A percentile compares a stretch with the other conserved stretches of the same genome.
Conservation (phyloP, 441 rosid genomes). For the Bruguiera hainesii region DNA sequence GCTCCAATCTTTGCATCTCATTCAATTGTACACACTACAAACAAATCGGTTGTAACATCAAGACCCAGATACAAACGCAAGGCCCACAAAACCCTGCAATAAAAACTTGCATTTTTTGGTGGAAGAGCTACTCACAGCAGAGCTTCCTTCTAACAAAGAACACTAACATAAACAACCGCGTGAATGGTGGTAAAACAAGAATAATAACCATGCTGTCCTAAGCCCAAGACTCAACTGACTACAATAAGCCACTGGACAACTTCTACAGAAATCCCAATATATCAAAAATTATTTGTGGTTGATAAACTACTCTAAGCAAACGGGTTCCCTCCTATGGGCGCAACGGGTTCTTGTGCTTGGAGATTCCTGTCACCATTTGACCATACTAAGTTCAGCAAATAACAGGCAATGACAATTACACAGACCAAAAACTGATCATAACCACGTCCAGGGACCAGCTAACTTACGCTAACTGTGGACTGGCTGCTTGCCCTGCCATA, state of each 20-base stretch:
- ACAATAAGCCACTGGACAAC: conserved; percentile 12
- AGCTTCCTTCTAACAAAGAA: conserved; percentile 21
- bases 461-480: conserved; percentile 65
- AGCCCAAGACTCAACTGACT: neutral
- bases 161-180: conserved; percentile 3
- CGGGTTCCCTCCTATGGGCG: conserved; percentile 76
- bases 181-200: neutral
- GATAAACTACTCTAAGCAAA: conserved; percentile 43
- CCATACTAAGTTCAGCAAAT: neutral
- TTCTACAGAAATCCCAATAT: conserved; percentile 14
- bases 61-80: conserved; percentile 14
- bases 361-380: conserved; percentile 43
- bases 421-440: neutral
- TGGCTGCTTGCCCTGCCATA: conserved; percentile 54
- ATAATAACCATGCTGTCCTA: neutral
- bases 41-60: conserved; percentile 3
- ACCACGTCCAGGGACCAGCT: conserved; percentile 9
- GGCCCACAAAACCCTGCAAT: conserved; percentile 1
- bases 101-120: neutral
- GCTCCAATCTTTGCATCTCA: neutral
- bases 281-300: conserved; percentile 15
- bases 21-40: neutral
- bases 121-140: conserved; percentile 10
- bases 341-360: conserved; percentile 63
- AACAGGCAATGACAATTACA: neutral